These are phyloP conservation scores for Allium sativum DNA, from an alignment of 106 monocot genomes.

Conservation along the genomic window DNA sequence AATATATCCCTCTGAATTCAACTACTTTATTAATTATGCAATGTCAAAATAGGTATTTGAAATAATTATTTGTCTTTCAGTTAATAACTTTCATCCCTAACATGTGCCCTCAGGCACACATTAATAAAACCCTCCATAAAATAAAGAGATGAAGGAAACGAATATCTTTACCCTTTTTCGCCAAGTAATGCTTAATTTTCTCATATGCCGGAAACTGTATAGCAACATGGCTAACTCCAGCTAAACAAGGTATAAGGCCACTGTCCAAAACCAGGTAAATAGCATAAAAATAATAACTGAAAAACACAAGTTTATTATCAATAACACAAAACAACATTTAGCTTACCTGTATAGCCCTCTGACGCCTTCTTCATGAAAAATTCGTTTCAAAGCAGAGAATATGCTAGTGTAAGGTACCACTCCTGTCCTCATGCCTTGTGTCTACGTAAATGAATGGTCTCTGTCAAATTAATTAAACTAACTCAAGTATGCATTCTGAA, in stretches of 20 bases:
- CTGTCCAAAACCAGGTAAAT: slow-evolving; percentile 24
- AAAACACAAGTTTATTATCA: background rate
- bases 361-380: slow-evolving; percentile 72
- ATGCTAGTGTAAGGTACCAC: slow-evolving; percentile 54
- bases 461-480: background rate
- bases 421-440: slow-evolving; percentile 66
- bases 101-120: no score
- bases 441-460: slow-evolving; percentile 29
- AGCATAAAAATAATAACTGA: background rate
- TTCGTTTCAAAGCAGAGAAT: slow-evolving; percentile 66
- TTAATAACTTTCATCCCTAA: no score
- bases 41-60: no score
- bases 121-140: no score
- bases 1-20: no score
- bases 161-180: slow-evolving; percentile 32
- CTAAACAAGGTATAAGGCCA: slow-evolving; percentile 81
- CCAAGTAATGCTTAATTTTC: slow-evolving; percentile 61
- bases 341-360: slow-evolving; percentile 71
- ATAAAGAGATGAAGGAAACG: background rate
- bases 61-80: no score
- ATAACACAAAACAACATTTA: no score
- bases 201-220: slow-evolving; percentile 92
- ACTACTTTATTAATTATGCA: no score
- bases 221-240: slow-evolving; percentile 81
- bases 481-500: slow-evolving; percentile 7